Evolutionary conservation across 2,329 filamentous ascomycete genomes (phyloP).

Genomic region (Aaosphaeria arxii): DNA sequence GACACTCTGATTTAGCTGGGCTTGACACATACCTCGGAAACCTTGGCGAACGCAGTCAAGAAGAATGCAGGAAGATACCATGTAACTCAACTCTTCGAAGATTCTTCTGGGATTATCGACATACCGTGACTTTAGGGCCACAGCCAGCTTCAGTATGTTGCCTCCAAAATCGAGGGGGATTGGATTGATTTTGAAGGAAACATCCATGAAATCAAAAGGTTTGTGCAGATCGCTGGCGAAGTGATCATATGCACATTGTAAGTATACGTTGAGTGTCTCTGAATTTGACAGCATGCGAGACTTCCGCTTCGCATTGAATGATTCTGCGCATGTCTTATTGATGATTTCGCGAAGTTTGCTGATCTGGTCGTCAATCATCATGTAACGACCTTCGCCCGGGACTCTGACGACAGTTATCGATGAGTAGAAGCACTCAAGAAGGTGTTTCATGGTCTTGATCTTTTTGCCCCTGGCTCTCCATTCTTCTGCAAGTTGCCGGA

Average conservation of each 20-base stretch:
- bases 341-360: background rate
- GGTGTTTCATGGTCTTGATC: slow-evolving; percentile 46
- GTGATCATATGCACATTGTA: slow-evolving; percentile 49
- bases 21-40: slow-evolving; percentile 13
- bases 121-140: slow-evolving; percentile 23
- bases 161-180: slow-evolving; percentile 48
- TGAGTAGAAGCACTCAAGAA: slow-evolving; percentile 49
- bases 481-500: background rate
- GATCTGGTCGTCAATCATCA: slow-evolving; percentile 34
- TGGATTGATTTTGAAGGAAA: slow-evolving; percentile 42
- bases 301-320: background rate
- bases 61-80: slow-evolving; percentile 51
- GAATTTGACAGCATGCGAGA: slow-evolving; percentile 1
- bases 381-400: slow-evolving; percentile 43
- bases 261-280: slow-evolving; percentile 43
- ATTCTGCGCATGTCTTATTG: background rate
- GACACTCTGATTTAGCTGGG: no score
- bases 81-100: slow-evolving; percentile 43
- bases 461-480: slow-evolving; percentile 22
- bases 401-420: slow-evolving; percentile 38
- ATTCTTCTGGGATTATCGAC: slow-evolving; percentile 15
- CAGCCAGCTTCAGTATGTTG: slow-evolving; percentile 47
- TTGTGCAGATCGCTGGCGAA: slow-evolving; percentile 42
- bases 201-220: slow-evolving; percentile 51
- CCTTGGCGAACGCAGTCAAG: slow-evolving; percentile 42